phyloP scores from a whole-genome alignment of 2,329 filamentous ascomycete species.

The Hawksworthiomyces lignivorus region DNA sequence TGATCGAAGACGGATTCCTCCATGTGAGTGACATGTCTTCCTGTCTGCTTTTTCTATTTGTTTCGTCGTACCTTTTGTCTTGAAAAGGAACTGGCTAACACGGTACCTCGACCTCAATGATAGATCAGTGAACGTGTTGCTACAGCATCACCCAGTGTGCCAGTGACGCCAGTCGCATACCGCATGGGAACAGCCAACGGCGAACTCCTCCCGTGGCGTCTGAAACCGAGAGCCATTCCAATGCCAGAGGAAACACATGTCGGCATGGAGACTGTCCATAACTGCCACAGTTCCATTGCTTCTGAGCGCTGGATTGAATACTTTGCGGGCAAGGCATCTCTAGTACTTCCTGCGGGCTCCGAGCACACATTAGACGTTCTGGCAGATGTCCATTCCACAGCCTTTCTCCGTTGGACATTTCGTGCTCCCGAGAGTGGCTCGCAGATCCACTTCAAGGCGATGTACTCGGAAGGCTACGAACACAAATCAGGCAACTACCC shows the following conservation, averaged over 20 bases:
- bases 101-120: too few species aligned
- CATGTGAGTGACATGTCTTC: slow-evolving; percentile 23
- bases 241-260: slow-evolving; percentile 22
- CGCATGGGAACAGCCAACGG: slow-evolving; percentile 28
- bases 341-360: slow-evolving; percentile 13
- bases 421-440: slow-evolving; percentile 3
- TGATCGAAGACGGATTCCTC: slow-evolving; percentile 31
- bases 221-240: slow-evolving; percentile 30
- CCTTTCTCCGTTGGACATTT: slow-evolving; percentile 19
- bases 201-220: slow-evolving; percentile 30
- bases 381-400: slow-evolving; percentile 21
- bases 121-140: slow-evolving; percentile 20
- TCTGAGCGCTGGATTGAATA: slow-evolving; percentile 11
- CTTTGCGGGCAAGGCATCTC: slow-evolving; percentile 7
- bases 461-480: slow-evolving; percentile 28
- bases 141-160: neutral
- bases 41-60: neutral
- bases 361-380: slow-evolving; percentile 19
- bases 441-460: slow-evolving; percentile 16
- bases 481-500: slow-evolving; percentile 27
- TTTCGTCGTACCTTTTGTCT: too few species aligned
- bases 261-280: slow-evolving; percentile 16
- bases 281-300: slow-evolving; percentile 14
- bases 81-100: too few species aligned
- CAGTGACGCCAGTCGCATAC: slow-evolving; percentile 19